Base-by-base conservation (phyloP, 2,329 filamentous ascomycete species). In the Penicillium expansum region DNA sequence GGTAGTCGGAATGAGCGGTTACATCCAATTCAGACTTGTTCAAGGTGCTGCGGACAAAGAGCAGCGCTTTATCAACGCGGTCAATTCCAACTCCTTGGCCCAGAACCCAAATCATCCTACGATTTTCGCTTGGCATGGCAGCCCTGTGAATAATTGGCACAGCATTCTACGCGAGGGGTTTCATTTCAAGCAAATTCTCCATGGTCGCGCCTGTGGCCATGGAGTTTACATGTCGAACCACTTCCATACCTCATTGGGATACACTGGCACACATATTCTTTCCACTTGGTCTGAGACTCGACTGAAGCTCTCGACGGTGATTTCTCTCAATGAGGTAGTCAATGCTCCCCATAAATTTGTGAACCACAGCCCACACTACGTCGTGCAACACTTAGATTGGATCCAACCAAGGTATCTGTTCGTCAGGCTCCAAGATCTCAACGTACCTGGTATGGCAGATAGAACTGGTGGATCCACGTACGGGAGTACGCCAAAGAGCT, bases 11-110 rank as follows among this genome's bases (percentile, higher is more conserved):
- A 85, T 93, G 76, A 67, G 79, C 0, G 78, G 74, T 2, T 93
- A 86, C 81, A 79, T 90, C 55, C 92, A 96, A 71, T 97, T 96
- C 67, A 84, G 90, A 29, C 91, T 97, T 64, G 87, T 89, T 0
- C 93, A 96, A 78, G 92, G 92, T 9, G 88, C 91, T 0, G 91
- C 91, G 0, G 91, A 96, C 67, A 95, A 92, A 67, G 92, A 97
- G 69, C 79, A 87, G 33, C 81, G 84, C 2, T 96, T 97, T 68
- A 76, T 86, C 7, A 73, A 84, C 22, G 84, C 86, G 14, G 79
- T 94, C 3, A 77, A 79, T 37, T 24, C 71, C 16, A 59, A 64
- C 8, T 71, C 74, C 2, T 56, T 66, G 16, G 69, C 76, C 6
- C 66, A 79, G 18, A 72, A 73, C 38, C 63, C 79, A 44, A 62